These are phyloP conservation scores for Ambrosia artemisiifolia DNA, from an alignment of 129 eudicot species.

Conservation along the genomic window DNA sequence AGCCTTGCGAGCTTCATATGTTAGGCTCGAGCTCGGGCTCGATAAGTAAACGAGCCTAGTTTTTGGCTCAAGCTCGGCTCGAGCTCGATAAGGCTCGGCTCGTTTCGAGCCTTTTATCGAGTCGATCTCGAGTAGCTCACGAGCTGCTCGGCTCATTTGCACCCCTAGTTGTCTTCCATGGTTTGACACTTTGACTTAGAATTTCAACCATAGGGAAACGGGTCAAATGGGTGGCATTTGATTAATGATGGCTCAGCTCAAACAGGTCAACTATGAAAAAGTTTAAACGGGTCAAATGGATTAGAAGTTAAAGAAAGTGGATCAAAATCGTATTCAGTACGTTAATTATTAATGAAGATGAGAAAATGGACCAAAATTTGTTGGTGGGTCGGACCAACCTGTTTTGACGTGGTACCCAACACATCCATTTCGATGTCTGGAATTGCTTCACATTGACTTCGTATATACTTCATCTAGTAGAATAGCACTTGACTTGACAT, in stretches of 20 bases:
- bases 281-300: background rate
- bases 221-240: background rate
- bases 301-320: background rate
- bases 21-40: too few relatives aligned
- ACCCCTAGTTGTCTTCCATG: too few relatives aligned
- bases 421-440: background rate
- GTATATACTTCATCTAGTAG: background rate
- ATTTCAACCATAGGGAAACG: background rate
- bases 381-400: background rate
- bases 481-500: background rate
- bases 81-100: too few relatives aligned
- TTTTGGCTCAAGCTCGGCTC: too few relatives aligned
- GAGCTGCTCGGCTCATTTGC: too few relatives aligned
- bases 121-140: too few relatives aligned
- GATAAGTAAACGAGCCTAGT: too few relatives aligned
- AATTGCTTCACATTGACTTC: background rate
- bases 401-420: background rate
- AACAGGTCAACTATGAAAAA: background rate
- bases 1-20: too few relatives aligned
- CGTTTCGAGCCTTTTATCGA: too few relatives aligned
- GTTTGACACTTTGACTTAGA: background rate
- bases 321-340: background rate
- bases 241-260: background rate
- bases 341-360: background rate
- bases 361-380: background rate